Base-by-base conservation (phyloP, 2,329 filamentous ascomycete species). In the Colletotrichum sp. region DNA sequence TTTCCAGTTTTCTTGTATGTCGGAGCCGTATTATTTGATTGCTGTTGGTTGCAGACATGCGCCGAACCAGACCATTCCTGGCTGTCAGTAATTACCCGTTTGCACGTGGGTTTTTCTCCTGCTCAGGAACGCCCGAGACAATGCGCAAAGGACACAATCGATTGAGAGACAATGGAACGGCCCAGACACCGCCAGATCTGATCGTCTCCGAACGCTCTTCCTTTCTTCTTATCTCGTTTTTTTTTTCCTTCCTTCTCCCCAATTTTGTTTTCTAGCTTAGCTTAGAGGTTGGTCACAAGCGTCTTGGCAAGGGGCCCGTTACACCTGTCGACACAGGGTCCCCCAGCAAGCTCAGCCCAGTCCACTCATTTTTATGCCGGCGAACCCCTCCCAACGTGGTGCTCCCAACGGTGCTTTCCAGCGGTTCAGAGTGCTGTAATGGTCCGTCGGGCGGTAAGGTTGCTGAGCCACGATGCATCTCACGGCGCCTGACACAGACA, bases 251-350 rank as follows among this genome's bases (percentile, higher is more conserved):
- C 39, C 39, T n/a, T 27, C 22, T 27, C 28, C 8, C n/a, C 19
- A 15, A 68, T 48, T 64, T 64, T n/a, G 36, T 27, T 59, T 27
- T 64, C 34, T 64, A 36, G 61, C 34, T n/a, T 34, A 39, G 28
- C 36, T 61, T 28, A 22, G 44, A 52, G 44, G 44, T 39, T 68
- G 39, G 63, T 60, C 36, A 36, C 36, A 69, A 75, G 64, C 32
- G 65, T 48, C 65, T 76, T 65, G 74, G 74, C 70, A 39, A 13
- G 71, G 44, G 60, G n/a, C 32, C 71, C 60, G 52, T 27, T 48
- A 30, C 27, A 63, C 59, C 30, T 36, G 28, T 27, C 48, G 44
- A 59, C 22, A 34, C 74, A 76, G 64, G 69, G 57, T 68, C 52
- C 55, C 69, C 63, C 27, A 28, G 57, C 57, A 57, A 44, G 15